Base-by-base conservation (phyloP, 2,329 filamentous ascomycete species). In the Alternaria postmessia region DNA sequence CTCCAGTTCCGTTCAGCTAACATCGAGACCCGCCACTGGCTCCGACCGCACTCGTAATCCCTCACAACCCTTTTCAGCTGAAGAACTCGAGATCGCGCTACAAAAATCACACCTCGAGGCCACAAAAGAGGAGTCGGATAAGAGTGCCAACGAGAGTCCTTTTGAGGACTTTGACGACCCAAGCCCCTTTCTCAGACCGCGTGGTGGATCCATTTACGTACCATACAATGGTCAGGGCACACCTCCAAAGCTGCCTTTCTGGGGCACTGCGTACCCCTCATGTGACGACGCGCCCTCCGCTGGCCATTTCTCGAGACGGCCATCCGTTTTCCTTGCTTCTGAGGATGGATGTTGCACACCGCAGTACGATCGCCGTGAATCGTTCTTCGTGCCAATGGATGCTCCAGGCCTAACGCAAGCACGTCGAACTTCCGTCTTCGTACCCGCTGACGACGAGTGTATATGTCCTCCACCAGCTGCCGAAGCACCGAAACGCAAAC, bases 81-180 rank as follows among this genome's bases (percentile, higher is more conserved):
- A 82, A 51, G 81, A 83, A 28, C 75, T 84, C 46, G 78, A 79
- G 42, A 67, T 79, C 8, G 82, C 82, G 0, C 67, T 83, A 53
- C 73, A 80, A 51, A 73, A 75, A 41, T 81, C 80, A 5, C 77
- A 80, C 43, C 68, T 78, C 14, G 75, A 75, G 44, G 60, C 69
- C 9, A 71, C 71, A 5, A 69, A 67, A 32, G 71, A 75, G 48
- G 73, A 76, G 44, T 69, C 64, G 24, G 73, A 73, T 43, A 64
- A 65, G 51, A 74, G 72, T 55, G 62, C 67, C 8, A 57, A 58
- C 18, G 61, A 55, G 18, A 71, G 65, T 12, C 68, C 70, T 2
- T 57, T 55, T 18, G 61, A 69, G 11, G 64, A 66, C 38, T 64
- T 64, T 41, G 63, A 68, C 42, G 65, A 68, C n/a, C 61, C 64